Evolutionary conservation across 225 moss, liverwort and hornwort species (phyloP), one percentile per base, ranked within the genome.

Genomic region (Polytrichum commune): DNA sequence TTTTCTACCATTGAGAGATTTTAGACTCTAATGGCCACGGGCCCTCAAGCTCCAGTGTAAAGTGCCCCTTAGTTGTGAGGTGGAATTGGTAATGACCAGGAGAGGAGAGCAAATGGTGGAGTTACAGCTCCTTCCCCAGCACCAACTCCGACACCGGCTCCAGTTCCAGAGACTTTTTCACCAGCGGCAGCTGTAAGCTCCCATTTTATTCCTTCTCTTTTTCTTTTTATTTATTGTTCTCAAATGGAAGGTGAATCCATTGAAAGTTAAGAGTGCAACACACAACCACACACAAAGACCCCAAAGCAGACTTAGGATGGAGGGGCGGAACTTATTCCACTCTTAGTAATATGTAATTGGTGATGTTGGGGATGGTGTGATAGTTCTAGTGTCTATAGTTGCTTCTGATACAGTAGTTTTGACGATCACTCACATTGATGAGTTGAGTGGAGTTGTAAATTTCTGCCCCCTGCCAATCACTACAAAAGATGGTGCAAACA

Each of bases 151-250:
- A 53, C 19, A 76, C 69, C 69, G 27, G 74, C 72, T 32, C 64
- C 73, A 27, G 78, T 76, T 62, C 67, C 24, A 77, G 62, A 76
- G 56, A 76, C 55, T 24, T 18, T 66, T 71, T 72, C 83, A 25
- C 19, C 76, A 25, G 80, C 80, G 33, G 76, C 23, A 72, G 79
- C 83, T 83, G 86, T 87, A 70, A 81, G 79, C 55, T 62, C 5
- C n/a, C 4, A 46, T 5, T 30, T 63, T 29, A 32, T 46, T 71
- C n/a, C 53, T 6, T 30, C 6, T 30, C 30, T 5, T 4, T 30
- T 30, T 30, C 30, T 30, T 30, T 29, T 30, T 6, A 30, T 6
- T 30, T 30, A 5, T 6, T 30, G 6, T 5, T 30, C 30, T 30
- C 30, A 30, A 30, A 30, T 30, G 30, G 30, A 30, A 6, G 30